These are phyloP conservation scores for Nepenthes alata DNA, from an alignment of 179 eudicot species.

Conservation along the genomic window DNA sequence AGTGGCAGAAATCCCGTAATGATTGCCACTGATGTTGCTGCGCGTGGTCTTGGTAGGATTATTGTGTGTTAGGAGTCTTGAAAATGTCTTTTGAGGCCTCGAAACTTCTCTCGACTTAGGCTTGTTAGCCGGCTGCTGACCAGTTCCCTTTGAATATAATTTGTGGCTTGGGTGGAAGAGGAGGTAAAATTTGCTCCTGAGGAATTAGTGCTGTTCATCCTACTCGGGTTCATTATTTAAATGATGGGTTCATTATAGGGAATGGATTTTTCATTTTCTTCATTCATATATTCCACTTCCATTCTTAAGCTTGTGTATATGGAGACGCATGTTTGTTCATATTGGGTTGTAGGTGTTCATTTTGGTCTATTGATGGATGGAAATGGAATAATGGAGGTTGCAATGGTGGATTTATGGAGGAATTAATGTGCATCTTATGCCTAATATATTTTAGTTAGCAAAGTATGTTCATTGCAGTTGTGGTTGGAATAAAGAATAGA, in stretches of 20 bases:
- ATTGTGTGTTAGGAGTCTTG: conserved; percentile 41
- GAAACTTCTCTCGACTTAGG: conserved; percentile 13
- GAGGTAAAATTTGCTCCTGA: conserved; percentile 17
- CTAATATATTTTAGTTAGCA: no score
- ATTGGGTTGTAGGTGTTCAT: no score
- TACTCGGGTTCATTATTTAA: not conserved
- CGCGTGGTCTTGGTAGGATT: conserved; percentile 95
- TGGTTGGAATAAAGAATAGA: no score
- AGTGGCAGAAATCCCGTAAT: conserved; percentile 83
- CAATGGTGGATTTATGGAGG: no score
- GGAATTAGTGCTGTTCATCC: conserved; percentile 1
- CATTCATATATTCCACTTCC: no score
- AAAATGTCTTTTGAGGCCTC: conserved; percentile 19
- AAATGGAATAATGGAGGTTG: no score
- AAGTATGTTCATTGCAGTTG: no score
- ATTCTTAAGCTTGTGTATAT: no score
- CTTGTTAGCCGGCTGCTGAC: conserved; percentile 82
- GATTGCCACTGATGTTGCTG: conserved; percentile 95
- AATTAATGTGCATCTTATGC: no score
- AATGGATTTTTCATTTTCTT: no score
- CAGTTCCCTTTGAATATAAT: conserved; percentile 39
- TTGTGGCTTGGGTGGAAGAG: conserved; percentile 52
- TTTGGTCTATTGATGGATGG: no score
- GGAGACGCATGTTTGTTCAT: no score
- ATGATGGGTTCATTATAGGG: not conserved